These are phyloP conservation scores for Fusarium sacchari DNA, from an alignment of 2,329 filamentous ascomycete genomes.

Conservation along the genomic window DNA sequence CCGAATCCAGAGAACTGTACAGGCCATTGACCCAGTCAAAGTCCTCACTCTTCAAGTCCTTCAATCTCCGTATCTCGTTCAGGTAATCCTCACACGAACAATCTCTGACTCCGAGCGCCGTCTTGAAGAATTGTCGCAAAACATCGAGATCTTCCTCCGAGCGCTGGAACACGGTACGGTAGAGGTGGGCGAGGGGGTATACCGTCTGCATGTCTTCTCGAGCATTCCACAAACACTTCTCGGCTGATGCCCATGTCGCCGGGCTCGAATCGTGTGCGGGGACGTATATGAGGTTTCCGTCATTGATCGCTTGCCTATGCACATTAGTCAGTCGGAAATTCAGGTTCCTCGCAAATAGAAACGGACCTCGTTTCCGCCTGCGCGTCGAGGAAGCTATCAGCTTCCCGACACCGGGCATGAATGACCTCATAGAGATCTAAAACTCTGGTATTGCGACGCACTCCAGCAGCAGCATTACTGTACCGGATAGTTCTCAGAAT, in stretches of 20 bases:
- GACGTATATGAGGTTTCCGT: constrained; percentile 15
- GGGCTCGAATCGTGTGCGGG: neutral
- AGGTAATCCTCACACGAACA: constrained; percentile 28
- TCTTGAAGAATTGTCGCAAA: constrained; percentile 33
- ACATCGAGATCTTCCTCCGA: constrained; percentile 17
- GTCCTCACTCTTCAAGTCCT: constrained; percentile 7
- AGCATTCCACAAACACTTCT: constrained; percentile 30
- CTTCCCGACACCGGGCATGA: constrained; percentile 26
- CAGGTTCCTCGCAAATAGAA: fast-evolving
- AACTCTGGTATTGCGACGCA: constrained; percentile 3
- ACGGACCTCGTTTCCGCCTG: constrained; percentile 16
- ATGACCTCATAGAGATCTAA: constrained; percentile 37
- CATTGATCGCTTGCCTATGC: constrained; percentile 1
- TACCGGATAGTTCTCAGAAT: constrained; percentile 18
- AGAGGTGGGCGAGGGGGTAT: constrained; percentile 28
- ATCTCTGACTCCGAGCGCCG: constrained; percentile 5
- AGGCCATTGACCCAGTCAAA: constrained; percentile 31
- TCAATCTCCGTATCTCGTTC: constrained; percentile 26
- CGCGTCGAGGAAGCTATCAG: constrained; percentile 6
- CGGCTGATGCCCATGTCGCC: constrained; percentile 12
- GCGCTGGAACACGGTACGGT: constrained; percentile 5
- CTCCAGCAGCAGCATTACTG: neutral
- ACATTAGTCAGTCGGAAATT: neutral
- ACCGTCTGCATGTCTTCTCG: constrained; percentile 28
- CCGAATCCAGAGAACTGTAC: neutral